Base-by-base conservation (phyloP, 1,284 basidiomycete species). In the Boletus albobrunnescens region DNA sequence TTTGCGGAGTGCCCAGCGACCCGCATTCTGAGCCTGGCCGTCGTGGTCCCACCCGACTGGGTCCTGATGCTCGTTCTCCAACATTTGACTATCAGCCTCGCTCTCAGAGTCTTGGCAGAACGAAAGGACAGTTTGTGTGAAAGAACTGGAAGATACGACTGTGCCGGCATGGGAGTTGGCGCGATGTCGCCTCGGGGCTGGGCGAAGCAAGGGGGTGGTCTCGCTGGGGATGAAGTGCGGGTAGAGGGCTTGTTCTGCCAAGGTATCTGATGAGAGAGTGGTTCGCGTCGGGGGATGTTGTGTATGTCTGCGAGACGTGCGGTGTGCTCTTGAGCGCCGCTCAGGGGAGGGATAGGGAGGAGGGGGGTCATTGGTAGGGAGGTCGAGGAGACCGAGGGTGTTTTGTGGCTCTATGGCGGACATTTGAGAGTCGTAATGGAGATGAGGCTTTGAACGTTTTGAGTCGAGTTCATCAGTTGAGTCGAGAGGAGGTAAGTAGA, bases 91-190 rank as follows among this genome's bases (percentile, higher is more conserved):
- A 44, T 76, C 74, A 23, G 63, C 57, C 33, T 74, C 76, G 10
- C 55, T 60, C 47, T 75, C 75, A 42, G 67, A 61, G 49, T 75
- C 77, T 9, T 67, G 67, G 51, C 87, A 84, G 11, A 87, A 70
- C 0, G 82, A 84, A 7, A 81, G 59, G 22, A 86, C 64, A 0
- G 82, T 87, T 35, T 83, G 85, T 4, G 79, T 76, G 9, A 88
- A 68, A 3, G 82, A 84, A 3, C 61, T 54, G 0, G 69, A 64
- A 1, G 76, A 78, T 22, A 69, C 60, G 16, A 74, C 58, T 4
- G 74, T 74, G 63, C 81, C 83, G 2, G 76, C 70, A 47, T 78
- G 71, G 2, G 83, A 86, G 41, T 74, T 58, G 2, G 82, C 76
- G 27, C 82, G 74, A 44, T 68, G 71, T 26, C 75, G 67, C 26